Conservation (phyloP, 352 stramenopile species). For the Phytopythium ostracodes region DNA sequence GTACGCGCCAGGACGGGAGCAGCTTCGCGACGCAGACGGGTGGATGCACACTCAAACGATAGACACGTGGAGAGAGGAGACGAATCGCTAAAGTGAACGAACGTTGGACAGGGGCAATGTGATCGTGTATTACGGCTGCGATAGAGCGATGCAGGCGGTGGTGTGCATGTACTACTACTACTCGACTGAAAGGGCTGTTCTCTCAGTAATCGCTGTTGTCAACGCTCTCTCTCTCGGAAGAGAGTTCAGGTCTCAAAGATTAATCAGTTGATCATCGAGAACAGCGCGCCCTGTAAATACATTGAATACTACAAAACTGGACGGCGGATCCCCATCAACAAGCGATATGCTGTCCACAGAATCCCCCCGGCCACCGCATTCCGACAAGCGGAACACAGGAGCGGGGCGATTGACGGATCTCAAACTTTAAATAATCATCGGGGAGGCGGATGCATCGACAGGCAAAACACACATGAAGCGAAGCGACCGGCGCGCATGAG, state of each 20-base stretch:
- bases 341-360: constrained; percentile 61
- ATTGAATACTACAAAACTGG: no score
- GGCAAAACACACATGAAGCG: constrained; percentile 1
- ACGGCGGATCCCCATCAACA: constrained; percentile 70
- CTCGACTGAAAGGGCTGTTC: no score
- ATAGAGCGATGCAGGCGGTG: no score
- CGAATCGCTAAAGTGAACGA: background rate
- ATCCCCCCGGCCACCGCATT: constrained; percentile 18
- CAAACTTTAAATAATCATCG: constrained; percentile 86
- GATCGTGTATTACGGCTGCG: constrained; percentile 2
- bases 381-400: constrained; percentile 15
- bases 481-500: background rate
- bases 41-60: background rate
- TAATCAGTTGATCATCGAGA: constrained; percentile 85
- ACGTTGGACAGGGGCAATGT: background rate
- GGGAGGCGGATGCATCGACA: constrained; percentile 16
- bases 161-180: no score
- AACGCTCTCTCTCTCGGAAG: constrained; percentile 38
- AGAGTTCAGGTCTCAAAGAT: constrained; percentile 83
- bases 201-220: constrained; percentile 65
- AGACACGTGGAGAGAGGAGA: background rate
- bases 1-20: background rate
- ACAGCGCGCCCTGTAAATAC: constrained; percentile 7
- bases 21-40: background rate
- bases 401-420: constrained; percentile 65